Evolutionary conservation across 805 yeast species (phyloP).

Genomic region (Starmerella vitae): DNA sequence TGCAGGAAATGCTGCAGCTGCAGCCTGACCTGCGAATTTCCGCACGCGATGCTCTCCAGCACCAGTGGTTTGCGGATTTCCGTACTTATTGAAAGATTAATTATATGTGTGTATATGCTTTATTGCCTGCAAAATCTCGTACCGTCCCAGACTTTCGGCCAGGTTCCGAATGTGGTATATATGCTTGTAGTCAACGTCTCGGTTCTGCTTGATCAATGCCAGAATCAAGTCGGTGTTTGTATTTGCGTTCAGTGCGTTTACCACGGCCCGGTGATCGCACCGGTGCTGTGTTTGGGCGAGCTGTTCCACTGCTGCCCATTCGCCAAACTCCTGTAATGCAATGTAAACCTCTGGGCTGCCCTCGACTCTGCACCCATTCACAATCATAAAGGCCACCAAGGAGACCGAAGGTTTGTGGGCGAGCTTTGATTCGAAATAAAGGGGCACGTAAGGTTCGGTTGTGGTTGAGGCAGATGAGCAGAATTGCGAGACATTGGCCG

Average conservation of each 20-base stretch:
- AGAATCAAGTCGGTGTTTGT: constrained; percentile 9
- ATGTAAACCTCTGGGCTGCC: constrained; percentile 10
- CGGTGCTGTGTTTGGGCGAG: constrained; percentile 6
- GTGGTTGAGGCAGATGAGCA: constrained; percentile 28
- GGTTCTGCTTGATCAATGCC: background rate
- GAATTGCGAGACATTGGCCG: constrained; percentile 58
- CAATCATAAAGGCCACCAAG: constrained; percentile 24
- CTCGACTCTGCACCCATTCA: constrained; percentile 15
- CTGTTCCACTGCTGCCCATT: constrained; percentile 5
- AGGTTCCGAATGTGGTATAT: constrained; percentile 5
- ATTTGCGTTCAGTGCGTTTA: constrained; percentile 10
- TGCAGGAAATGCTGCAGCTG: constrained; percentile 41
- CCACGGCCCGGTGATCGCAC: constrained; percentile 7
- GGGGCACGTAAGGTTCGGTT: constrained; percentile 59
- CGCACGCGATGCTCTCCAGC: constrained; percentile 41
- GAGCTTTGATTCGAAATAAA: constrained; percentile 40
- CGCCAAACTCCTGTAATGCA: constrained; percentile 1
- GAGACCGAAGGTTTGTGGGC: constrained; percentile 4
- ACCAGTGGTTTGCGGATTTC: constrained; percentile 71
- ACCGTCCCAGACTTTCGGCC: background rate
- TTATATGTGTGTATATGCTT: background rate
- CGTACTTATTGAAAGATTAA: background rate
- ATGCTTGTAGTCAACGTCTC: constrained; percentile 3
- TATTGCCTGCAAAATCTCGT: background rate
- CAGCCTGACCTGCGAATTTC: constrained; percentile 41